A percentile compares a stretch with the other conserved stretches of the same genome.
Evolutionary conservation across 2,329 filamentous ascomycete genomes (phyloP).

Genomic region (Talaromyces sp.): DNA sequence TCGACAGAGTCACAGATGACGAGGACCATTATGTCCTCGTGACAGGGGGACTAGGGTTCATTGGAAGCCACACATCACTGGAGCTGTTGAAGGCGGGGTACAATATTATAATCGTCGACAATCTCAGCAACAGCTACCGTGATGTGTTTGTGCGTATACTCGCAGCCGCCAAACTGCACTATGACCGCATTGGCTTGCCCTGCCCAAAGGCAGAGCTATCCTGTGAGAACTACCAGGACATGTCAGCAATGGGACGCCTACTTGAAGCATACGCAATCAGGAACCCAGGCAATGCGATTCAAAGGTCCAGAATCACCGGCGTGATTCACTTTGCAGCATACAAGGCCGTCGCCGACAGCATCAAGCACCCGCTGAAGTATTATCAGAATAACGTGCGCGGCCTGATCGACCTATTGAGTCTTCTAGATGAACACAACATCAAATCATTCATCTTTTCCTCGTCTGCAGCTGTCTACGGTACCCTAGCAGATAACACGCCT

Average conservation of each 20-base stretch:
- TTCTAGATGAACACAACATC: constrained; percentile 1
- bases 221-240: constrained; percentile 4
- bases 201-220: constrained; percentile 2
- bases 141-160: constrained; percentile 1
- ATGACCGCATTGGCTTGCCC: not conserved
- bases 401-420: not conserved
- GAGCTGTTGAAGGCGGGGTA: constrained; percentile 3
- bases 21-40: constrained; percentile 3
- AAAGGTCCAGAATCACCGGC: constrained; percentile 1
- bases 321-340: constrained; percentile 3
- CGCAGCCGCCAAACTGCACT: constrained; percentile 1
- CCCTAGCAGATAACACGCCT: not conserved
- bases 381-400: constrained; percentile 5
- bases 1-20: not conserved
- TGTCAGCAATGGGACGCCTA: not conserved
- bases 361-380: constrained; percentile 2
- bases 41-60: constrained; percentile 3
- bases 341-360: constrained; percentile 8
- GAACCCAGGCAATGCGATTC: not conserved
- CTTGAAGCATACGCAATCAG: not conserved
- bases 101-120: constrained; percentile 6
- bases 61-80: constrained; percentile 2
- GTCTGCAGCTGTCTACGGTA: constrained; percentile 3
- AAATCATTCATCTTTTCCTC: constrained; percentile 7
- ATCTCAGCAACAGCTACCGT: constrained; percentile 3